A percentile compares a stretch with the other conserved stretches of the same genome.
Conservation (phyloP, 768 basidiomycete genomes). For the Phylloporus scabripes region DNA sequence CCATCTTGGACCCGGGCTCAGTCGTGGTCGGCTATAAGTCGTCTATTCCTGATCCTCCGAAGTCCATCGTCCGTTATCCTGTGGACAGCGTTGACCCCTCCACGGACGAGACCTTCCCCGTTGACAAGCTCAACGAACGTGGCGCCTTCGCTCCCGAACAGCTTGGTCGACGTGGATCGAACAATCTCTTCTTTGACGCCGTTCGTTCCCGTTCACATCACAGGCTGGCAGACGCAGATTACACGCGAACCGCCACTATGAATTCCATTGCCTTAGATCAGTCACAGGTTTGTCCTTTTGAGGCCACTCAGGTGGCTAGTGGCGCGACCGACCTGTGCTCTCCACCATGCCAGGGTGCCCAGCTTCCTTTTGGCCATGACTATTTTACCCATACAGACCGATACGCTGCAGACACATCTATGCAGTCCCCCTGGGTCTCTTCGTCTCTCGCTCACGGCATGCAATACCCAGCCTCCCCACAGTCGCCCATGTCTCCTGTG, state of each 20-base stretch:
- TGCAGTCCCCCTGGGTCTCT: conserved; percentile 26
- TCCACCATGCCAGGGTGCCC: conserved; percentile 15
- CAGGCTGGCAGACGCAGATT: conserved; percentile 21
- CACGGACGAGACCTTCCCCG: conserved; percentile 9
- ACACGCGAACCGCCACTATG: conserved; percentile 18
- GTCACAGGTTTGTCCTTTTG: conserved; percentile 20
- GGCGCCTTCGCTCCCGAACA: conserved; percentile 17
- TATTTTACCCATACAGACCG: conserved; percentile 26
- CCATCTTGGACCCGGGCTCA: conserved; percentile 8
- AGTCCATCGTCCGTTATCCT: conserved; percentile 13
- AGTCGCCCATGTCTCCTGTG: conserved; percentile 25
- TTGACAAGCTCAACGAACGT: conserved; percentile 14
- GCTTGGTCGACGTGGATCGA: conserved; percentile 31
- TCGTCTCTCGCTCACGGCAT: conserved; percentile 23
- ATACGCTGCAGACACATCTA: conserved; percentile 16
- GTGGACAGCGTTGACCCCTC: conserved; percentile 12
- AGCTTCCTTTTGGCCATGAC: conserved; percentile 23
- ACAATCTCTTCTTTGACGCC: conserved; percentile 38
- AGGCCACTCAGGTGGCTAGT: conserved; percentile 16
- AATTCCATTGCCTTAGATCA: conserved; percentile 17
- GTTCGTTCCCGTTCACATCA: conserved; percentile 25
- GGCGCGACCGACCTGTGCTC: conserved; percentile 24
- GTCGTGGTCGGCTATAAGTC: conserved; percentile 6
- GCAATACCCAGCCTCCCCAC: conserved; percentile 27
- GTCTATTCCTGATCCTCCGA: conserved; percentile 18